Conservation (phyloP, 2,329 filamentous ascomycete species). For the Hypocreales sp. region DNA sequence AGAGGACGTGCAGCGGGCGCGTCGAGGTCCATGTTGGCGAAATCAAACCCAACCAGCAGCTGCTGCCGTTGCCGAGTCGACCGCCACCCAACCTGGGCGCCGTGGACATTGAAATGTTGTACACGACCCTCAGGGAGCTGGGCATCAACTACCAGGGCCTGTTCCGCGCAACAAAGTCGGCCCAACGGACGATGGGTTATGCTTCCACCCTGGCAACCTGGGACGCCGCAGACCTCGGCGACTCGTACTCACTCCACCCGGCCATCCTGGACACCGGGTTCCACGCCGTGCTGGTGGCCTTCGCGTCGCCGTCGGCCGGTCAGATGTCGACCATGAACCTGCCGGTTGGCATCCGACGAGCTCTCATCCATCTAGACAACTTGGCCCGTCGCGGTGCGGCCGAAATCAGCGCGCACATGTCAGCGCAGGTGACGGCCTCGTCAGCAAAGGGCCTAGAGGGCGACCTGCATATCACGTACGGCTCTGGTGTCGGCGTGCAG, state of each 20-base stretch:
- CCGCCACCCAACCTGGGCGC: not conserved
- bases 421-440: too few relatives aligned
- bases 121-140: not conserved
- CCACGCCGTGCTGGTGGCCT: not conserved
- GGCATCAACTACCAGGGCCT: slow-evolving; percentile 1
- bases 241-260: too few relatives aligned
- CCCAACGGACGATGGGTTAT: not conserved
- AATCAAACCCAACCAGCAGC: too few relatives aligned
- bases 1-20: too few relatives aligned
- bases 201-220: not conserved
- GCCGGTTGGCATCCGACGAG: not conserved
- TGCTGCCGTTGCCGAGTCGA: not conserved
- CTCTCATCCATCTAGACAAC: too few relatives aligned
- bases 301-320: not conserved
- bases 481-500: too few relatives aligned
- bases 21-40: too few relatives aligned
- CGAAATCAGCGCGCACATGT: not conserved
- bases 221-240: too few relatives aligned
- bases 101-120: slow-evolving; percentile 1
- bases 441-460: too few relatives aligned
- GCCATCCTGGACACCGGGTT: not conserved
- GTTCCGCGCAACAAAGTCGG: not conserved
- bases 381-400: too few relatives aligned
- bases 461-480: too few relatives aligned
- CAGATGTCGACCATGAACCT: not conserved